Base-by-base conservation (phyloP, 2,329 filamentous ascomycete species). In the Diplodia sapinea region DNA sequence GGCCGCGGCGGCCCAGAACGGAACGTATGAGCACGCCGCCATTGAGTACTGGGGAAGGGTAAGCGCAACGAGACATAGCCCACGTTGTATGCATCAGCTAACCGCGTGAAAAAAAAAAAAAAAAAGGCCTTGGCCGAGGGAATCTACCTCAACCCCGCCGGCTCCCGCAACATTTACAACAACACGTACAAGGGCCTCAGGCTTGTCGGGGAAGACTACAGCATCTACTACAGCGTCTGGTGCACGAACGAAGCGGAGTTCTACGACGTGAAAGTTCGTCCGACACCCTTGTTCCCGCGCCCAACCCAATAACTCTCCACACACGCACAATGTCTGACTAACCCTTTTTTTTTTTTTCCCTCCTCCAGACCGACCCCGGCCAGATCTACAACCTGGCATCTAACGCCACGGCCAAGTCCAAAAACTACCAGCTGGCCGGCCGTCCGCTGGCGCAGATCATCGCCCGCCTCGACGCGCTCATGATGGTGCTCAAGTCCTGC, bases 211-310 rank as follows among this genome's bases (percentile, higher is more conserved):
- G 74, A 82, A 2, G 76, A 78, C 4, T 91, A 90, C 72, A 86
- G 84, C 71, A 74, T 91, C 5, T 87, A 88, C 69, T 91, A 91
- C 72, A 84, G 87, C 0, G 87, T 90, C 0, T 91, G 89, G 88
- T 91, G 89, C 73, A 89, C 79, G 15, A 87, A 87, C 63, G 88
- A 90, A 72, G 85, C 87, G 66, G 88, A 91, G 74, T 82, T 90
- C 2, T 91, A 91, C 73, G 83, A 91, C 69, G 72, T 89, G 49
- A 84, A 80, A 72, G 87, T 85, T 74, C 69, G 78, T 72, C 33
- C 36, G 8, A 2, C 9, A 11, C 36, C n/a, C 36, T n/a, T 6
- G 20, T 15, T 13, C 13, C 13, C 6, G 23, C 7, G n/a, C 9
- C 54, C 33, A n/a, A 33, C 6, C 8, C 31, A 33, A 9, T 23